Conservation (phyloP, 2,329 filamentous ascomycete species). For the Aureobasidium lini region DNA sequence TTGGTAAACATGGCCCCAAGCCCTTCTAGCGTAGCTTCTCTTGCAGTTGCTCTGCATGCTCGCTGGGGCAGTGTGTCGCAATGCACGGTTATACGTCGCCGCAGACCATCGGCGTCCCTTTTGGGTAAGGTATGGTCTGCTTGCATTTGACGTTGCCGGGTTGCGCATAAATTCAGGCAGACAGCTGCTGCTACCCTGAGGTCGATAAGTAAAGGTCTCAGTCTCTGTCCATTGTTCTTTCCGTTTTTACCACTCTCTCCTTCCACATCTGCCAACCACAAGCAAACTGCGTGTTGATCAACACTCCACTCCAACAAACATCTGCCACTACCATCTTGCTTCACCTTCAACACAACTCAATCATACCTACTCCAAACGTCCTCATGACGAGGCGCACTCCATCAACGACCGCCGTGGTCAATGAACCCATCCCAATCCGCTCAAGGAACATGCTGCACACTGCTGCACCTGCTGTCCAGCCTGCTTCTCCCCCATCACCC, state of each 20-base stretch:
- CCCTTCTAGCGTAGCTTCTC: slow-evolving; percentile 5
- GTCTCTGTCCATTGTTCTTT: neutral
- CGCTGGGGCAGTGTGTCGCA: neutral
- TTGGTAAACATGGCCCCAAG: neutral
- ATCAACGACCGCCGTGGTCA: neutral
- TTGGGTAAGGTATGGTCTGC: slow-evolving; percentile 5
- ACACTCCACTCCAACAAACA: neutral
- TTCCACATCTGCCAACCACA: neutral
- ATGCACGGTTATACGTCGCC: slow-evolving; percentile 2
- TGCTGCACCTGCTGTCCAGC: slow-evolving; percentile 1
- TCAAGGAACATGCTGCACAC: neutral
- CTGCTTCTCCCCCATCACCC: slow-evolving; percentile 22
- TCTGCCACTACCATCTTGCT: neutral
- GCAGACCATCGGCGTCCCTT: slow-evolving; percentile 5
- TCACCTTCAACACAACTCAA: neutral
- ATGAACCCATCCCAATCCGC: neutral
- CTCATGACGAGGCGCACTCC: neutral
- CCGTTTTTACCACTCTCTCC: neutral
- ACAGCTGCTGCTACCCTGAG: neutral
- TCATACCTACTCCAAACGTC: neutral
- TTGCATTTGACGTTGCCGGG: neutral
- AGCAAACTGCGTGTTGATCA: neutral
- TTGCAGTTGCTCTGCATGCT: neutral
- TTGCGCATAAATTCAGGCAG: slow-evolving; percentile 10
- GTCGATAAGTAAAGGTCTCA: slow-evolving; percentile 1